Evolutionary conservation across 352 stramenopile species (phyloP), one percentile per base, ranked within the genome.

Genomic region (Peronosclerospora sorghi): DNA sequence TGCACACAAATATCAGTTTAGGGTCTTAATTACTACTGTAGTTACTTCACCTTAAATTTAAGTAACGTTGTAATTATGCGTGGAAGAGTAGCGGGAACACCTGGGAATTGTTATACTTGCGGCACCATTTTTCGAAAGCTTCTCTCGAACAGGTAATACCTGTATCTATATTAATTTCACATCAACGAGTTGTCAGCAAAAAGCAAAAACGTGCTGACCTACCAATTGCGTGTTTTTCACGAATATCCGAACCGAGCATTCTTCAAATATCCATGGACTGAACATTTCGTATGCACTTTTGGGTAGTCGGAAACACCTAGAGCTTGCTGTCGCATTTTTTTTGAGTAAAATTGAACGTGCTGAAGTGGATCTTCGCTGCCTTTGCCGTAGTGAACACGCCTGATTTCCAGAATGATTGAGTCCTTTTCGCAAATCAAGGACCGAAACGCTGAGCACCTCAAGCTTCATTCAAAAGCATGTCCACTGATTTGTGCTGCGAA

Each of bases 311-410:
- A 74, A 86, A 54, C 78, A 90, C 1, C 40, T 62, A 0, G 58
- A 65, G 20, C 35, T 54, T 23, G 59, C 51, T 4, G 48, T 64
- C 8, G 73, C 70, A 29, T 74, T 66, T 58, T n/a, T n/a, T 92
- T 88, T 7, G 62, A 62, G 50, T 87, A 95, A 35, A 95, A 95
- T 8, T 75, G 68, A 5, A 89, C 62, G 18, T 76, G 47, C 9
- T 73, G 45, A 3, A 95, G 41, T 18, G 83, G 84, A 39, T 94
- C 79, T 7, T 70, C 35, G 1, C 68, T 63, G 1, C 76, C 77
- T 41, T 94, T 93, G n/a, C 84, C 84, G 36, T 74, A 83, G 40
- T 94, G 79, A 15, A 90, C 59, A 8, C 59, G 58, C 45, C 88
- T 79, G 35, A 86, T 74, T 38, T 94, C 75, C 9, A 90, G 45